Percentiles rank a stretch among this genome's conserved stretches.
phyloP scores from a whole-genome alignment of 176 grass and related monocot genomes.

The Dactylis glomerata region DNA sequence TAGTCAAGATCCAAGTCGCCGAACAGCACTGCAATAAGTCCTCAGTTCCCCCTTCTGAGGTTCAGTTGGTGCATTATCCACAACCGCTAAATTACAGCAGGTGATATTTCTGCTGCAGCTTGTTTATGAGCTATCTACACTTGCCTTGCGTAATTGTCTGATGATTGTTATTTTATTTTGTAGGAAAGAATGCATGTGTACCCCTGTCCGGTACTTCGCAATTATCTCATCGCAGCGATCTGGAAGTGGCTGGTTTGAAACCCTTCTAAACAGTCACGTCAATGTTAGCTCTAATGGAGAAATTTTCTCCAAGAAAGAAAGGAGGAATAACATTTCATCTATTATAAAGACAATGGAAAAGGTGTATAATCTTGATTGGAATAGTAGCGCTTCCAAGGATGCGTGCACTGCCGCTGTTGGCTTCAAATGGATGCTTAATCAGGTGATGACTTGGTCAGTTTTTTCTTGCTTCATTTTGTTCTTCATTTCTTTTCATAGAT shows the following conservation, averaged over 20 bases:
- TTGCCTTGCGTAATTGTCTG: conserved; percentile 26
- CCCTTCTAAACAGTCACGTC: conserved; percentile 85
- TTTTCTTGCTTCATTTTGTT: background rate
- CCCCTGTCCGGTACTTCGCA: conserved; percentile 68
- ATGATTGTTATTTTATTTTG: conserved; percentile 25
- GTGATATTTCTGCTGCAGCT: conserved; percentile 27
- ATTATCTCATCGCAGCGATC: conserved; percentile 85
- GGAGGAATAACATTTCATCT: conserved; percentile 71
- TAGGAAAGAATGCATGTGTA: conserved; percentile 81
- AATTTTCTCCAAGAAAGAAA: conserved; percentile 81
- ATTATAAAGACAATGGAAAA: conserved; percentile 78
- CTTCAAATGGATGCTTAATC: conserved; percentile 99
- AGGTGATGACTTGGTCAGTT: conserved; percentile 44
- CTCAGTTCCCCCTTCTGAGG: conserved; percentile 30
- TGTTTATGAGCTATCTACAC: conserved; percentile 16
- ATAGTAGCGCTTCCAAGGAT: conserved; percentile 87
- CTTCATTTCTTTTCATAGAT: background rate
- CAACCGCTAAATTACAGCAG: conserved; percentile 63
- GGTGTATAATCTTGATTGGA: conserved; percentile 89
- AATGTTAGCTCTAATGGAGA: conserved; percentile 95
- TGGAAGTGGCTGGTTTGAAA: conserved; percentile 97
- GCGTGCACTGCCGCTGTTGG: conserved; percentile 90
- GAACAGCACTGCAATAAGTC: conserved; percentile 47
- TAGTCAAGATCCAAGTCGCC: conserved; percentile 57
- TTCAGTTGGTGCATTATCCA: conserved; percentile 72